These are phyloP conservation scores for Debaryomycetaceae sp. DNA, from an alignment of 1,139 yeast species.

Conservation along the genomic window DNA sequence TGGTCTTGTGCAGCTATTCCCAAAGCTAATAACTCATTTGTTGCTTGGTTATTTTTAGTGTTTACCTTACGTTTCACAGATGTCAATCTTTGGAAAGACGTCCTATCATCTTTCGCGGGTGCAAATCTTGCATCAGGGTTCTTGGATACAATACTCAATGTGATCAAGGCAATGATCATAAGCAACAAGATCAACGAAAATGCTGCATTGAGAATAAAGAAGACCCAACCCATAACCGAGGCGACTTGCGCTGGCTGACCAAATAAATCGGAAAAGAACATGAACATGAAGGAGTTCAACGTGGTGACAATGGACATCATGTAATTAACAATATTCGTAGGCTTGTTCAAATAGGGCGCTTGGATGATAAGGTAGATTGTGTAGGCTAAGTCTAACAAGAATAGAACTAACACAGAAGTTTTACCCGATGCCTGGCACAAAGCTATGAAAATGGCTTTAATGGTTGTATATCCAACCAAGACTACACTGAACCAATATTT, in stretches of 20 bases:
- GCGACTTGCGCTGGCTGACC: constrained; percentile 65
- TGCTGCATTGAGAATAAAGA: constrained; percentile 75
- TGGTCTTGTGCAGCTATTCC: constrained; percentile 75
- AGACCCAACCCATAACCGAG: constrained; percentile 79
- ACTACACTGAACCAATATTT: constrained; percentile 76
- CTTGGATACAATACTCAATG: constrained; percentile 58
- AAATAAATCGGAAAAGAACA: constrained; percentile 71
- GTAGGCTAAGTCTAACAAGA: constrained; percentile 63
- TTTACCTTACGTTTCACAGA: constrained; percentile 26
- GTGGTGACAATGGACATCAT: constrained; percentile 62
- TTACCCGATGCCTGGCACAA: constrained; percentile 70
- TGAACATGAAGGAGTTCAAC: constrained; percentile 67
- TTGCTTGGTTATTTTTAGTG: constrained; percentile 8
- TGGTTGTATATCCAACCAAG: constrained; percentile 49
- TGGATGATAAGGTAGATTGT: constrained; percentile 53
- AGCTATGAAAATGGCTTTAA: constrained; percentile 63
- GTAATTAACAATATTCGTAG: constrained; percentile 67
- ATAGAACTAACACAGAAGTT: constrained; percentile 63
- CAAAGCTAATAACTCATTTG: constrained; percentile 62
- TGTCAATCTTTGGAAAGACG: constrained; percentile 68
- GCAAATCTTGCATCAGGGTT: constrained; percentile 82
- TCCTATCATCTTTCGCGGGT: constrained; percentile 81
- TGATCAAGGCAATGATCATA: constrained; percentile 56
- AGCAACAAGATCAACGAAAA: constrained; percentile 64
- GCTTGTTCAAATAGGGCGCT: constrained; percentile 67